phyloP scores from a whole-genome alignment of 2,329 filamentous ascomycete genomes.

The Fusarium sp. region DNA sequence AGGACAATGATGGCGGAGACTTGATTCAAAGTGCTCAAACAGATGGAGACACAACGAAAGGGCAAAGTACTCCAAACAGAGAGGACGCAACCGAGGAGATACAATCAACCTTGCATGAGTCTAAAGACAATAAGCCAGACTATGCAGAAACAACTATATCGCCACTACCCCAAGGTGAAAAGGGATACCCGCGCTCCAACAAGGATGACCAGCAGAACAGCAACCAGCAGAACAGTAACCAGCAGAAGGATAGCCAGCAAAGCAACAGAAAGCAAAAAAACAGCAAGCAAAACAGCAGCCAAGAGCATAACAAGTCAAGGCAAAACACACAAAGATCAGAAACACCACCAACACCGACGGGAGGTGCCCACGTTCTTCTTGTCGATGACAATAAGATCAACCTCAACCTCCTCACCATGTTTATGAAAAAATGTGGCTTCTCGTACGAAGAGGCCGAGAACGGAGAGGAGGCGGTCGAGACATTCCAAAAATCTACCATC shows the following conservation, averaged over 20 bases:
- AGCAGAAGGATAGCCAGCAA: not conserved
- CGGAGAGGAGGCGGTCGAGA: constrained; percentile 64
- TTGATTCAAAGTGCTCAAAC: not conserved
- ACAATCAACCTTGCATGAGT: not conserved
- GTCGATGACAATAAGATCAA: constrained; percentile 63
- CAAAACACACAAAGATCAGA: not conserved
- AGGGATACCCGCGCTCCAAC: not conserved
- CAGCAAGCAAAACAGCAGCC: not conserved
- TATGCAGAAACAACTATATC: not conserved
- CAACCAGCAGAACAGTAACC: not conserved
- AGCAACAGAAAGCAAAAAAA: not conserved
- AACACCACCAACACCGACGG: not conserved
- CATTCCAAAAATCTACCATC: constrained; percentile 54
- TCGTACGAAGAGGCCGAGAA: constrained; percentile 61
- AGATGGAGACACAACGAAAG: not conserved
- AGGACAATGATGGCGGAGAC: not conserved
- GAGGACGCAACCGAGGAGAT: constrained; percentile 2
- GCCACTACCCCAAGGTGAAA: not conserved
- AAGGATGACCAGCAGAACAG: not conserved
- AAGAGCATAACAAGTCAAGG: not conserved
- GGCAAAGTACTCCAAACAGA: not conserved
- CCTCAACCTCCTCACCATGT: constrained; percentile 59
- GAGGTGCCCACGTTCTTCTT: constrained; percentile 52
- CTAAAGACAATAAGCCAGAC: not conserved
- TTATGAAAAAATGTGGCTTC: constrained; percentile 60